Conservation (phyloP, 2,329 filamentous ascomycete genomes). For the Domatiomyces catenatus region DNA sequence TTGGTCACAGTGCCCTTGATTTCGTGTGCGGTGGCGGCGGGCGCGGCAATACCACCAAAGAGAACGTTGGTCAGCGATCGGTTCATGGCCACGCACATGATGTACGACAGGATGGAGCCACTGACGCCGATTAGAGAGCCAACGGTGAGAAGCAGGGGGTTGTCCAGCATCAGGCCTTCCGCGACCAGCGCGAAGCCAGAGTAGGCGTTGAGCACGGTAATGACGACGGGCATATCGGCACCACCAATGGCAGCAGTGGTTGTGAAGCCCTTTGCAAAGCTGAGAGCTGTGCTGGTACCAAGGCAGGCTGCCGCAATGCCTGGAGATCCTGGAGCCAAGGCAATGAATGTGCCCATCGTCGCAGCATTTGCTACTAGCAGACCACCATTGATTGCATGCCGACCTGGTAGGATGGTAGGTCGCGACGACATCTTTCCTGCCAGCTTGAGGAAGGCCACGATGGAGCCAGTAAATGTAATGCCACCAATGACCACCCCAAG, state of each 20-base stretch:
- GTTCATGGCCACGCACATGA: conserved; percentile 85
- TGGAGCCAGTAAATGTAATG: conserved; percentile 78
- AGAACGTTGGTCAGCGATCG: conserved; percentile 75
- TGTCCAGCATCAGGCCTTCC: conserved; percentile 83
- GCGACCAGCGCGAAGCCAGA: conserved; percentile 81
- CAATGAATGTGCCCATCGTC: conserved; percentile 70
- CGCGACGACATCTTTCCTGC: conserved; percentile 67
- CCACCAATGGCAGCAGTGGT: conserved; percentile 80
- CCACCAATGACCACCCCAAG: conserved; percentile 74
- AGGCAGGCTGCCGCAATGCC: conserved; percentile 64
- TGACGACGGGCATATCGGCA: conserved; percentile 88
- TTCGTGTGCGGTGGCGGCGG: conserved; percentile 48
- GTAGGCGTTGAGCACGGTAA: conserved; percentile 80
- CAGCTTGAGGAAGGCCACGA: conserved; percentile 79
- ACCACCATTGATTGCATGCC: conserved; percentile 59
- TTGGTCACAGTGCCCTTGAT: conserved; percentile 67
- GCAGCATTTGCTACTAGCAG: conserved; percentile 62
- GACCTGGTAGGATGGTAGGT: conserved; percentile 56
- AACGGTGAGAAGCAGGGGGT: conserved; percentile 68
- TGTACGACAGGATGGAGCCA: conserved; percentile 76
- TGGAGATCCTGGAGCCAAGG: conserved; percentile 66
- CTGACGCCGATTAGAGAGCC: conserved; percentile 78
- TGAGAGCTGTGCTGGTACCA: conserved; percentile 59
- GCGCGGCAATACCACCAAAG: conserved; percentile 64
- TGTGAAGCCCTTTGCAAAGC: conserved; percentile 74